Evolutionary conservation across 2,329 filamentous ascomycete genomes (phyloP).

Genomic region (Nemania serpens): DNA sequence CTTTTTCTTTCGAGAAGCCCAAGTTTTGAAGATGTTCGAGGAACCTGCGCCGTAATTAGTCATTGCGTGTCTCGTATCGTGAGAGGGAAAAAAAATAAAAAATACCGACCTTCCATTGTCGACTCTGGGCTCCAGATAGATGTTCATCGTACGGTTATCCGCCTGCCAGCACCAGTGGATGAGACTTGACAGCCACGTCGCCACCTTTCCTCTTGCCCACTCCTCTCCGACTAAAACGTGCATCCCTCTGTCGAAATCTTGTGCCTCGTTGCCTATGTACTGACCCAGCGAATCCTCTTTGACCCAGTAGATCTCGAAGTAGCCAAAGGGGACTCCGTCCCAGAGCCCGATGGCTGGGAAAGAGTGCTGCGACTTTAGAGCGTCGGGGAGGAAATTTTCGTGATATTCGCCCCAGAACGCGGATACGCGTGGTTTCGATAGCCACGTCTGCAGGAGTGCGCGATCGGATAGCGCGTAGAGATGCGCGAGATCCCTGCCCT

Average conservation of each 20-base stretch:
- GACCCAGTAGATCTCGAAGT: conserved; percentile 98
- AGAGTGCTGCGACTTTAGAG: conserved; percentile 71
- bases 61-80: neutral
- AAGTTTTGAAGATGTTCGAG: conserved; percentile 70
- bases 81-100: neutral
- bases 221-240: conserved; percentile 92
- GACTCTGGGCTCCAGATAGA: conserved; percentile 86
- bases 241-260: conserved; percentile 85
- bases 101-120: conserved; percentile 90
- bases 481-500: conserved; percentile 43
- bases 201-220: conserved; percentile 83
- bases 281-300: conserved; percentile 84
- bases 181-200: conserved; percentile 80
- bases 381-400: conserved; percentile 68
- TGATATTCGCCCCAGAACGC: conserved; percentile 80
- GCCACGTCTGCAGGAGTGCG: conserved; percentile 78
- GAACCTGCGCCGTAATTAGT: conserved; percentile 53
- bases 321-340: conserved; percentile 94
- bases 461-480: conserved; percentile 56
- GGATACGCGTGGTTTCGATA: conserved; percentile 81
- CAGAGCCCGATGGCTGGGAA: conserved; percentile 93
- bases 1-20: conserved; percentile 85
- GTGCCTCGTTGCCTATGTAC: conserved; percentile 66
- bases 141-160: conserved; percentile 79
- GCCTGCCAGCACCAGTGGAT: conserved; percentile 84